These are phyloP conservation scores for Russula foetens DNA, from an alignment of 768 basidiomycete species.

Conservation along the genomic window DNA sequence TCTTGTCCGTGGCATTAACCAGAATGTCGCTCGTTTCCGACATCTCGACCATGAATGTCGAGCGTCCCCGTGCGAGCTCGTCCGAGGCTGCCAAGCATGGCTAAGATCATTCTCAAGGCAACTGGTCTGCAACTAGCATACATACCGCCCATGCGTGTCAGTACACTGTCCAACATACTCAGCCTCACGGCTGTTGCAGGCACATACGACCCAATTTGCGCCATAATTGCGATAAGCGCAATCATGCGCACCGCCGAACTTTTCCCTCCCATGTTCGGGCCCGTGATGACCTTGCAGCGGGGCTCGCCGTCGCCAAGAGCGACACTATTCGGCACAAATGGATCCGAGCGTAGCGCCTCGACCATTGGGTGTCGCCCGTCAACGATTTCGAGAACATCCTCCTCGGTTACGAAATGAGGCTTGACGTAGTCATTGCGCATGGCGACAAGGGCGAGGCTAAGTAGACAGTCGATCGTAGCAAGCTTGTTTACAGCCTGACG, in stretches of 20 bases:
- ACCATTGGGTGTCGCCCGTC: slow-evolving; percentile 94
- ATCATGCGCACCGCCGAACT: slow-evolving; percentile 77
- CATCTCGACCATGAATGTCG: slow-evolving; percentile 98
- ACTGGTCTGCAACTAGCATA: neutral
- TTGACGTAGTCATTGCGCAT: slow-evolving; percentile 68
- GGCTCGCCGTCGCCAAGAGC: slow-evolving; percentile 47
- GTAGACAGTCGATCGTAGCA: slow-evolving; percentile 78
- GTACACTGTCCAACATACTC: slow-evolving; percentile 75
- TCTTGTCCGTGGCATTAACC: slow-evolving; percentile 59
- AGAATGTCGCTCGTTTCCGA: slow-evolving; percentile 89
- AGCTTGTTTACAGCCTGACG: slow-evolving; percentile 74
- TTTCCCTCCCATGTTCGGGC: slow-evolving; percentile 87
- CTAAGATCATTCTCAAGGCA: neutral
- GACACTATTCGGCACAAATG: slow-evolving; percentile 82
- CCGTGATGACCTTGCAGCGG: slow-evolving; percentile 66
- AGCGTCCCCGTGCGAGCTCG: slow-evolving; percentile 77
- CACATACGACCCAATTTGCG: slow-evolving; percentile 91
- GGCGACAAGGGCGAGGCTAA: slow-evolving; percentile 76
- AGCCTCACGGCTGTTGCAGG: slow-evolving; percentile 70
- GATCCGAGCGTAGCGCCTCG: slow-evolving; percentile 65
- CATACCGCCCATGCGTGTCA: slow-evolving; percentile 86
- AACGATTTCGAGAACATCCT: slow-evolving; percentile 59
- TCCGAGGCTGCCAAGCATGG: slow-evolving; percentile 55
- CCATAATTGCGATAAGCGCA: slow-evolving; percentile 67
- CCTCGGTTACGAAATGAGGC: slow-evolving; percentile 64